Evolutionary conservation across 2,329 filamentous ascomycete species (phyloP).

Genomic region (Alternaria angustiovoidea): DNA sequence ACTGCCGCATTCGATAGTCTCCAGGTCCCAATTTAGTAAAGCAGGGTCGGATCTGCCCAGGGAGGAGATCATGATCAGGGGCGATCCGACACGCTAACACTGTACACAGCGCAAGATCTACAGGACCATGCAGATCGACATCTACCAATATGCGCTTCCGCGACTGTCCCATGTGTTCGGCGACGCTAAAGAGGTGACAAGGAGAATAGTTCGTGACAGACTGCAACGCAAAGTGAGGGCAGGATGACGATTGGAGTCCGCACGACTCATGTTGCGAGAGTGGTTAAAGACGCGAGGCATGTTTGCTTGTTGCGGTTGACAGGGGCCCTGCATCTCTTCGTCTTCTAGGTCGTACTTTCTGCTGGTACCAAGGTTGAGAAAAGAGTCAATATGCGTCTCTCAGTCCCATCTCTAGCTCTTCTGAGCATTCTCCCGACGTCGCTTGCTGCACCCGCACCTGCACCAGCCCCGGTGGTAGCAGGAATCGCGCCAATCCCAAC

Average conservation of each 20-base stretch:
- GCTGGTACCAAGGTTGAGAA: not conserved
- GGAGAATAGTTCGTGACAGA: not conserved
- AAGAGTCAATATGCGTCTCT: constrained; percentile 18
- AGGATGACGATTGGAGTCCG: not conserved
- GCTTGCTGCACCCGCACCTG: constrained; percentile 13
- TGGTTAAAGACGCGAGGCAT: constrained; percentile 2
- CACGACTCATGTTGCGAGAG: constrained; percentile 8
- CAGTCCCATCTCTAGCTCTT: constrained; percentile 15
- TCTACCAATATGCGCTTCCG: constrained; percentile 4
- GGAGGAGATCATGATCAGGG: not conserved
- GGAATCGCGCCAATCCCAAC: constrained; percentile 5
- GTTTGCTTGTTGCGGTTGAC: not conserved
- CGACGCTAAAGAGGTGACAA: not conserved
- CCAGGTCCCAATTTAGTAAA: not conserved
- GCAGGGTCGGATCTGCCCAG: not conserved
- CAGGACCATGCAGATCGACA: constrained; percentile 4
- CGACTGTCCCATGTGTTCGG: not conserved
- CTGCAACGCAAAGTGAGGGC: not conserved
- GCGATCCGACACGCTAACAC: not conserved
- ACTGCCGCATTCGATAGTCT: not conserved
- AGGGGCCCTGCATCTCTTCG: not conserved
- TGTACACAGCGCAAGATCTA: not conserved
- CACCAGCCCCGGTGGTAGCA: not conserved
- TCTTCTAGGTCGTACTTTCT: not conserved
- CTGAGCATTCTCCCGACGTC: constrained; percentile 21